Base-by-base conservation (phyloP, 805 yeast species). In the Blastobotrys robertii region DNA sequence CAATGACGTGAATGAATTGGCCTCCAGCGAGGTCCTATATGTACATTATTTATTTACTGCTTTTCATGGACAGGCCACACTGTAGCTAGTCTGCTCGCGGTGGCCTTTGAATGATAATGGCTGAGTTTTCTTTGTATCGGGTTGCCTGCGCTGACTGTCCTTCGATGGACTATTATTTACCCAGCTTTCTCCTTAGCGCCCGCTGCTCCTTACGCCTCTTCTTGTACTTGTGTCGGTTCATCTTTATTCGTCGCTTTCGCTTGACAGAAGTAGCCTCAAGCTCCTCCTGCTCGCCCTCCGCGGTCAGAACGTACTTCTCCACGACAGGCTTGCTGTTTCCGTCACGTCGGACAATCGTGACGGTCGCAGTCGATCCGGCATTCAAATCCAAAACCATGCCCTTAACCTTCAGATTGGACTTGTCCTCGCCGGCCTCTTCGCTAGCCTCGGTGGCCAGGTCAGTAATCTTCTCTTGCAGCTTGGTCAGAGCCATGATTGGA, bases 181-280 rank as follows among this genome's bases (percentile, higher is more conserved):
- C 51, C 33, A 60, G 55, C 50, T 60, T 58, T 40, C 70, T 52
- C 41, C 66, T 58, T 48, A 60, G 51, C 13, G 68, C 60, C 29
- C 94, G 76, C 65, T 88, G 94, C 37, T 80, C 84, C 76, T 80
- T 87, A 77, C 97, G 83, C 76, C 97, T 84, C 81, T 92, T 92
- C 70, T 92, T 83, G 63, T 86, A 73, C 72, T 92, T 92, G 67
- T 92, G 98, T 62, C 88, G 85, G 77, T 90, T 92, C 97, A 92
- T 92, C 74, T 87, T 90, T 63, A 84, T 77, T 66, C 84, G 77
- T 69, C 98, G 79, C 59, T 67, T 67, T 39, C 72, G 60, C 50
- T 59, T 58, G 32, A 67, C 72, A 38, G 65, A 56, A 14, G 69
- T 64, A 16, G 50, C 51, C 29, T 42, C 41, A 3, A 19, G 25